Percentiles rank a stretch among this genome's conserved stretches.
These are phyloP conservation scores for Sporothrix schenckii DNA, from an alignment of 2,329 filamentous ascomycete species.

Conservation along the genomic window DNA sequence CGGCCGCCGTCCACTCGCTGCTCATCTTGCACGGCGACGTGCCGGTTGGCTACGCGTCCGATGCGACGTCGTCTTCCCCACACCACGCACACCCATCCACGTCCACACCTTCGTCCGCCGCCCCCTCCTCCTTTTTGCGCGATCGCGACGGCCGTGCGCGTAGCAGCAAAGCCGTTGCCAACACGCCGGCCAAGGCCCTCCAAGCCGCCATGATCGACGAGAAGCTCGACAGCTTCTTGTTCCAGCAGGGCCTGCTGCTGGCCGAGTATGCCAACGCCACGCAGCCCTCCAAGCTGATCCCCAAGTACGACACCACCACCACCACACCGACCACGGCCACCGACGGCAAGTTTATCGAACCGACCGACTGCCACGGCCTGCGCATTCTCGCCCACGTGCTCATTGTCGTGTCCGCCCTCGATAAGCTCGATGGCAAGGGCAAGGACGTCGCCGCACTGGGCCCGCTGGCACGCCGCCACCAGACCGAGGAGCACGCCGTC, in stretches of 20 bases:
- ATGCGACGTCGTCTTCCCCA: background rate
- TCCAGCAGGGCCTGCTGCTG: conserved; percentile 60
- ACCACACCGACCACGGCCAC: conserved; percentile 38
- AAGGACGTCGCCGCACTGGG: conserved; percentile 45
- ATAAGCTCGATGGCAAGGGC: conserved; percentile 46
- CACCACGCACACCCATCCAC: background rate
- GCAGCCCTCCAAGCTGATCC: conserved; percentile 50
- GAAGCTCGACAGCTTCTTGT: conserved; percentile 60
- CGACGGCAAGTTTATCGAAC: conserved; percentile 50
- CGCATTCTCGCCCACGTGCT: conserved; percentile 69
- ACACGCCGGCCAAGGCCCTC: conserved; percentile 70
- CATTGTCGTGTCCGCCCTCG: conserved; percentile 68
- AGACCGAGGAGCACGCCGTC: conserved; percentile 72
- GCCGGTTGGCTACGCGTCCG: conserved; percentile 20
- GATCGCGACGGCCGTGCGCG: conserved; percentile 30
- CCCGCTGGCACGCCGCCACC: conserved; percentile 42
- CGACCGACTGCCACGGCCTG: conserved; percentile 65
- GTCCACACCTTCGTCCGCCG: background rate
- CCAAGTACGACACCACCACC: conserved; percentile 41
- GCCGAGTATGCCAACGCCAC: conserved; percentile 50
- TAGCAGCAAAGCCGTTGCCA: conserved; percentile 44
- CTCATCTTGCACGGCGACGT: conserved; percentile 35
- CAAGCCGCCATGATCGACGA: conserved; percentile 74
- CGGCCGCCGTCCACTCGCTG: conserved; percentile 33
- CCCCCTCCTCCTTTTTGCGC: conserved; percentile 5